Base-by-base conservation (phyloP, 2,329 filamentous ascomycete genomes). In the Talaromyces sp. region DNA sequence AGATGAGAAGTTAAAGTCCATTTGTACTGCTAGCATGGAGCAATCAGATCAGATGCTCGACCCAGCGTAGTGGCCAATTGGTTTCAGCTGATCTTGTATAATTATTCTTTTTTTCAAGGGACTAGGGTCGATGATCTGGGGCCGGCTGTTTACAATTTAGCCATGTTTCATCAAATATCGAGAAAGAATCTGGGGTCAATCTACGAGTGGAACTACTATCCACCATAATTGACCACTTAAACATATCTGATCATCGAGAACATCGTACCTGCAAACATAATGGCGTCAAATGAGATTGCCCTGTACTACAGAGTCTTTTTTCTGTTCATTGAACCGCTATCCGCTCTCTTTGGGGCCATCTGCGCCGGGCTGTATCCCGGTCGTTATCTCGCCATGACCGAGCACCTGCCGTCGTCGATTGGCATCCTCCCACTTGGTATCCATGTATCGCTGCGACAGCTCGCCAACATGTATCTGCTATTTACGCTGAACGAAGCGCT, bases 401-500 rank as follows among this genome's bases (percentile, higher is more conserved):
- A 90, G 73, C 79, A 84, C 33, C 70, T 80, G 3, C 84, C 86
- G 8, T n/a, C 11, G n/a, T 35, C 31, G 62, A 74, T 33, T 70
- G 77, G 65, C 61, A 72, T 72, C 27, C 75, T 89, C 7, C 86
- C 89, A 1, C 78, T 84, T 41, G 84, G 83, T 47, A 90, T 89
- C 1, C 84, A 86, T 10, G 86, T 93, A 66, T 87, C 87, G 47
- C 81, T 93, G 71, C 87, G 87, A 19, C 91, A 94, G 78, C 84
- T 94, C 37, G 89, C 89, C 50, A 93, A 92, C 77, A 81, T 93
- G 68, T 94, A 93, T 78, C 77, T 93, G 45, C 85, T 91, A 65
- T 91, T 93, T 76, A 87, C 89, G 63, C 78, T 94, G 72, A 92
- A 90, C 78, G 90, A 95, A 78, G 90, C 89, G 1, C 78, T 92